These are phyloP conservation scores for Penicillium griseofulvum DNA, from an alignment of 2,329 filamentous ascomycete species.

Conservation along the genomic window DNA sequence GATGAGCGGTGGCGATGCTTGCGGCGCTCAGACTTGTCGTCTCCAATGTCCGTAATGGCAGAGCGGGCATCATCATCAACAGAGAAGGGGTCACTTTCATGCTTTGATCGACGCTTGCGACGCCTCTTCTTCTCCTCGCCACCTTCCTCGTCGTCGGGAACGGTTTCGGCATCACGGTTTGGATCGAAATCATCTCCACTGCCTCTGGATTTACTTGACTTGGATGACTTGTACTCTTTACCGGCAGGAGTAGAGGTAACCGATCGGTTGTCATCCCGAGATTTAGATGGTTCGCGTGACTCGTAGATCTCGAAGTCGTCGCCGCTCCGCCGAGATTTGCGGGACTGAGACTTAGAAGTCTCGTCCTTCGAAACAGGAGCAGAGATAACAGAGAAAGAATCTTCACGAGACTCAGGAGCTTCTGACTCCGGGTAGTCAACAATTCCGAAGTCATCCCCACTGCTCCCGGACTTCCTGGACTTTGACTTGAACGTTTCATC, in stretches of 20 bases:
- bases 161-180: conserved; percentile 12
- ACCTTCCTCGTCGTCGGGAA: conserved; percentile 11
- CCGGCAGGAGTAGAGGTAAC: background rate
- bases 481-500: background rate
- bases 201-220: background rate
- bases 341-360: conserved; percentile 2
- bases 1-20: conserved; percentile 13
- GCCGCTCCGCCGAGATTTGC: conserved; percentile 1
- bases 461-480: background rate
- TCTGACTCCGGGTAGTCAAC: background rate
- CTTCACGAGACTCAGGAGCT: background rate
- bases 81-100: conserved; percentile 19
- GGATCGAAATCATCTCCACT: conserved; percentile 18
- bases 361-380: conserved; percentile 2
- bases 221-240: background rate
- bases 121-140: conserved; percentile 25
- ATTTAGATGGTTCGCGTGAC: background rate
- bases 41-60: conserved; percentile 16
- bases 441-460: background rate
- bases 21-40: conserved; percentile 25
- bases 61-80: conserved; percentile 21
- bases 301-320: conserved; percentile 3
- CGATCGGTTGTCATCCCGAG: background rate
- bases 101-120: conserved; percentile 29
- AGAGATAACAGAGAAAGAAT: conserved; percentile 3